These are phyloP conservation scores for Lithohypha guttulata DNA, from an alignment of 2,329 filamentous ascomycete genomes.

Conservation along the genomic window DNA sequence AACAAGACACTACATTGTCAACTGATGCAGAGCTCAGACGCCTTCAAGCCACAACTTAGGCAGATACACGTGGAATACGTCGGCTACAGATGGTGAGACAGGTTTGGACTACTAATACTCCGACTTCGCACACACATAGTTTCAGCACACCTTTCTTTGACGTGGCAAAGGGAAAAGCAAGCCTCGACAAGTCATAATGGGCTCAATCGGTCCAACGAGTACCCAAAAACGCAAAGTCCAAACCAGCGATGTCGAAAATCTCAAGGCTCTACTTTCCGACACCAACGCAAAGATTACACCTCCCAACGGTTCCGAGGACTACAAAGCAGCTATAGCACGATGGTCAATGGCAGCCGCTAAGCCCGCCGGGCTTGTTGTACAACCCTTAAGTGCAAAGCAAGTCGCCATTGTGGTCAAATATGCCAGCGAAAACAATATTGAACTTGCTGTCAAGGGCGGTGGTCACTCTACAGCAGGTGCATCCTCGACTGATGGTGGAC, in stretches of 20 bases:
- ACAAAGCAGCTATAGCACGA: conserved; percentile 27
- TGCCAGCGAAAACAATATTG: conserved; percentile 34
- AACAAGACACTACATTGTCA: no score
- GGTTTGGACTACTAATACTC: no score
- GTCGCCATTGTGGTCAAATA: conserved; percentile 36
- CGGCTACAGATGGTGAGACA: no score
- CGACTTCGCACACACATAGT: no score
- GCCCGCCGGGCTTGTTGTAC: conserved; percentile 35
- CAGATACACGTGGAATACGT: no score
- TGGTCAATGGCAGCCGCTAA: conserved; percentile 32
- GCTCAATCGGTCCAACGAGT: conserved; percentile 11
- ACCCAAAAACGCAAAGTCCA: conserved; percentile 11
- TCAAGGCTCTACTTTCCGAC: conserved; percentile 11
- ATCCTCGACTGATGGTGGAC: conserved; percentile 40
- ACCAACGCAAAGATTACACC: conserved; percentile 24
- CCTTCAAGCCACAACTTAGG: no score
- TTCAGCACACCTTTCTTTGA: no score
- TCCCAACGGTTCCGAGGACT: conserved; percentile 26
- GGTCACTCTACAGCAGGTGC: conserved; percentile 46
- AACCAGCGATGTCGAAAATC: conserved; percentile 13
- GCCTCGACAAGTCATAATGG: conserved; percentile 13
- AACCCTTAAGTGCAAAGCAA: conserved; percentile 33
- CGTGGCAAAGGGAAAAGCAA: no score
- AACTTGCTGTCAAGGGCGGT: conserved; percentile 45
- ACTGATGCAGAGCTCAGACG: no score